phyloP scores from a whole-genome alignment of 345 rosid species.

The Mercurialis annua region DNA sequence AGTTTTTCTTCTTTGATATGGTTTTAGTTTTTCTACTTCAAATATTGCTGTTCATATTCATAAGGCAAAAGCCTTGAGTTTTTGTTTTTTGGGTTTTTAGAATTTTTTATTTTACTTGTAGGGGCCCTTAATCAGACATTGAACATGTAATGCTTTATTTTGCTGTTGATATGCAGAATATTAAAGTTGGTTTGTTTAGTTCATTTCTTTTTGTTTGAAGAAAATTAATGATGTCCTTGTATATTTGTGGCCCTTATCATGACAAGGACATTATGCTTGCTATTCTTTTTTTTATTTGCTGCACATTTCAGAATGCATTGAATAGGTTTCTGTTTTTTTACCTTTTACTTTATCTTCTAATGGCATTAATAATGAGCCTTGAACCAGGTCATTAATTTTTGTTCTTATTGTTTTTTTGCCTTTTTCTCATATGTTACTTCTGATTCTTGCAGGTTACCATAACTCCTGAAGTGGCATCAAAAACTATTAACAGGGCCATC shows the following conservation, averaged over 20 bases:
- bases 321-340: constrained; percentile 24
- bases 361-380: constrained; percentile 33
- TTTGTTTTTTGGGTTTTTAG: background rate
- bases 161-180: background rate
- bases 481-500: constrained; percentile 77
- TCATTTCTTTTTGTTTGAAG: constrained; percentile 1
- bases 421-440: constrained; percentile 29
- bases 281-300: constrained; percentile 26
- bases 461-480: constrained; percentile 91
- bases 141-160: constrained; percentile 4
- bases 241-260: constrained; percentile 37
- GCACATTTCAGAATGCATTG: constrained; percentile 36
- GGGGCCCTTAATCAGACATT: constrained; percentile 25
- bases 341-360: constrained; percentile 19
- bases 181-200: background rate
- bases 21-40: constrained; percentile 11
- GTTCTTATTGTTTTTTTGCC: constrained; percentile 45
- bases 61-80: background rate
- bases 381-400: constrained; percentile 29
- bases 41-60: constrained; percentile 14
- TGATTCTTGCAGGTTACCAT: constrained; percentile 80
- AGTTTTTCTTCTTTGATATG: constrained; percentile 30
- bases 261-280: constrained; percentile 30
- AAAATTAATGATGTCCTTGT: constrained; percentile 21
- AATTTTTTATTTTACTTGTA: background rate